These are phyloP conservation scores for Lentinula guzmanii DNA, from an alignment of 768 basidiomycete genomes.

Conservation along the genomic window DNA sequence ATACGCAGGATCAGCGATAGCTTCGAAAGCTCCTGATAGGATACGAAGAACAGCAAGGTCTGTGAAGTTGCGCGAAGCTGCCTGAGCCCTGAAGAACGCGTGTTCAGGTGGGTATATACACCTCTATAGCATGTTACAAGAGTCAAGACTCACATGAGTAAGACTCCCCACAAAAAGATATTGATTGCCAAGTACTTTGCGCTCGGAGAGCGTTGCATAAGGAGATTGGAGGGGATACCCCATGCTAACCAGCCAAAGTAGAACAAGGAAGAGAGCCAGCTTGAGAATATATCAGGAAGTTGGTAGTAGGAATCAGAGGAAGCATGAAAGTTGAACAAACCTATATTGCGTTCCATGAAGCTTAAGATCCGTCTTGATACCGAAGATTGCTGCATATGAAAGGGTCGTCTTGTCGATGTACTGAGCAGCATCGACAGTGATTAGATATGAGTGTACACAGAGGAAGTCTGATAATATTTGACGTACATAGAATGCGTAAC, in stretches of 20 bases:
- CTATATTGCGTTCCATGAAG: constrained; percentile 24
- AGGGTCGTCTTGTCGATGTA: constrained; percentile 21
- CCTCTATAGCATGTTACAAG: too few relatives aligned
- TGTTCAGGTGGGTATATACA: neutral
- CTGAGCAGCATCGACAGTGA: neutral
- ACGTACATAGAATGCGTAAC: constrained; percentile 9
- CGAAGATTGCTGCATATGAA: constrained; percentile 20
- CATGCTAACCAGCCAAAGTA: constrained; percentile 30
- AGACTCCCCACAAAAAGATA: constrained; percentile 25
- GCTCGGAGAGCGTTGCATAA: constrained; percentile 26
- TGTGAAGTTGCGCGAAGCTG: constrained; percentile 23
- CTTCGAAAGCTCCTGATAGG: constrained; percentile 26
- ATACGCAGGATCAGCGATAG: constrained; percentile 27
- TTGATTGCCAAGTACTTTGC: constrained; percentile 27
- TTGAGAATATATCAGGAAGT: neutral
- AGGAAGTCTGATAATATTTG: neutral
- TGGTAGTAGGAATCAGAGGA: too few relatives aligned
- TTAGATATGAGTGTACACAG: neutral
- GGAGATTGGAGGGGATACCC: constrained; percentile 31
- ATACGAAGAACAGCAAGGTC: constrained; percentile 24
- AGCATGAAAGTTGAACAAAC: constrained; percentile 14
- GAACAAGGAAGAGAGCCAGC: constrained; percentile 20
- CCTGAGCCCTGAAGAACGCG: constrained; percentile 17
- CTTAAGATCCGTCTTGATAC: constrained; percentile 21
- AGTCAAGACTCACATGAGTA: constrained; percentile 19